A percentile compares a stretch with the other conserved stretches of the same genome.
Conservation (phyloP, 495 filamentous ascomycete genomes). For the Clavariopsis aquatica region DNA sequence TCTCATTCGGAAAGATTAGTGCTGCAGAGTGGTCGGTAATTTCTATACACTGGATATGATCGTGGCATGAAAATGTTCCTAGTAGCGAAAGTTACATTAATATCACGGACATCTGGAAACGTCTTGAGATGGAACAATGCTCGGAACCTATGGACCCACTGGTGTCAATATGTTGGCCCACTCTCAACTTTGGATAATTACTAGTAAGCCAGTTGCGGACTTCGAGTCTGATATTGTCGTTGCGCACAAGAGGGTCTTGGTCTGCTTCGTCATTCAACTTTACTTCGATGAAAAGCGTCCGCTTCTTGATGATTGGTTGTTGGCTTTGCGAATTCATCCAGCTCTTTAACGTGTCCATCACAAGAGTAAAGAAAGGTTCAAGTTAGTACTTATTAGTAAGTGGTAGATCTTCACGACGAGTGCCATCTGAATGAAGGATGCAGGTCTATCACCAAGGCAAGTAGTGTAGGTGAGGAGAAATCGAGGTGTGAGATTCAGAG, state of each 20-base stretch:
- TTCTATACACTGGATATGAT: conserved; percentile 36
- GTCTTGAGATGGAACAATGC: background rate
- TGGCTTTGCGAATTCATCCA: background rate
- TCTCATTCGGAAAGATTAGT: background rate
- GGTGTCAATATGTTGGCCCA: conserved; percentile 13
- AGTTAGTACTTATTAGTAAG: background rate
- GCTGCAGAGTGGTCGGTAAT: conserved; percentile 40
- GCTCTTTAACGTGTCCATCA: background rate
- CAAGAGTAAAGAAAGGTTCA: background rate
- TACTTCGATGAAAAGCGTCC: conserved; percentile 17
- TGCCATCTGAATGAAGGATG: background rate
- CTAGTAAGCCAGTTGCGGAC: conserved; percentile 11
- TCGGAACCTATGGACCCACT: too few relatives aligned
- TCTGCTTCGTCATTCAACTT: conserved; percentile 11
- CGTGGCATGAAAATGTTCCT: conserved; percentile 11
- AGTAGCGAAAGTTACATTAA: background rate
- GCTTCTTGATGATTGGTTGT: background rate
- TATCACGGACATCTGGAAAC: background rate
- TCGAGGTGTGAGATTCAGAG: background rate
- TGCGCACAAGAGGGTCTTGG: background rate
- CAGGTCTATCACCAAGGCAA: too few relatives aligned
- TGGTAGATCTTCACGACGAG: background rate
- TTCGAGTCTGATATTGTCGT: conserved; percentile 13
- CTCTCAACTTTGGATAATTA: conserved; percentile 1
- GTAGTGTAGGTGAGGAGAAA: background rate